These are phyloP conservation scores for Colletotrichum lupini DNA, from an alignment of 2,329 filamentous ascomycete genomes.

Conservation along the genomic window DNA sequence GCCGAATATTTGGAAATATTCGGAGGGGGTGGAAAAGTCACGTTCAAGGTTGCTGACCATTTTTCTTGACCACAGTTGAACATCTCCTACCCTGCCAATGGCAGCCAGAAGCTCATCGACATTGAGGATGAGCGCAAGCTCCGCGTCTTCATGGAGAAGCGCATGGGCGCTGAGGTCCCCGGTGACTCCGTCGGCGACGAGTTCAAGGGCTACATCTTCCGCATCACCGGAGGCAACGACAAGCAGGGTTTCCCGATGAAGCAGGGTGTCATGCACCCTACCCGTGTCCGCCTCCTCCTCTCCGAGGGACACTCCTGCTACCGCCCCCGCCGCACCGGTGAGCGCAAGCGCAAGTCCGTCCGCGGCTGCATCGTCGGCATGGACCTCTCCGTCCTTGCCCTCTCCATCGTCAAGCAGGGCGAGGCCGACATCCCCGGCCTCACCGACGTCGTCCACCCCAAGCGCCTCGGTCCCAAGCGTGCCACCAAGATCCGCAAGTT, in stretches of 20 bases:
- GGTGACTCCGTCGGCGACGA: constrained; percentile 97
- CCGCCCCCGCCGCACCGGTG: constrained; percentile 95
- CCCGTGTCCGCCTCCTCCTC: constrained; percentile 97
- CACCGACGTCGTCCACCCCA: constrained; percentile 98
- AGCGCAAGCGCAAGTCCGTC: constrained; percentile 99
- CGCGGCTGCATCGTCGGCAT: constrained; percentile 98
- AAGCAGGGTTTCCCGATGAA: constrained; percentile 99
- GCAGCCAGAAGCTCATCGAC: constrained; percentile 99
- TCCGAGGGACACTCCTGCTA: constrained; percentile 99
- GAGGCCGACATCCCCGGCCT: constrained; percentile 93
- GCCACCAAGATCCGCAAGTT: constrained; percentile 99
- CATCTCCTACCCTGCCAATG: constrained; percentile 94
- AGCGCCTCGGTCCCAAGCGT: constrained; percentile 99
- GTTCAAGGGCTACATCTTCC: constrained; percentile 99
- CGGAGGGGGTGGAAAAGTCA: background rate
- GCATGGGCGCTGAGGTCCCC: constrained; percentile 92
- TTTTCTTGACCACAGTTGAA: constrained; percentile 59
- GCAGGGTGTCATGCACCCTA: constrained; percentile 99
- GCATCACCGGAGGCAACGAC: constrained; percentile 99
- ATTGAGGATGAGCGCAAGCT: constrained; percentile 99
- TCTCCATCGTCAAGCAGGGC: constrained; percentile 98
- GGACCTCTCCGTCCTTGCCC: constrained; percentile 94
- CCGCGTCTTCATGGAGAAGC: constrained; percentile 98
- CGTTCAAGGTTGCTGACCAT: constrained; percentile 45
- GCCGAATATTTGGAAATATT: background rate